phyloP scores from a whole-genome alignment of 371 early-diverging fungal genomes.

The Thermomucor indicae-seudaticae region DNA sequence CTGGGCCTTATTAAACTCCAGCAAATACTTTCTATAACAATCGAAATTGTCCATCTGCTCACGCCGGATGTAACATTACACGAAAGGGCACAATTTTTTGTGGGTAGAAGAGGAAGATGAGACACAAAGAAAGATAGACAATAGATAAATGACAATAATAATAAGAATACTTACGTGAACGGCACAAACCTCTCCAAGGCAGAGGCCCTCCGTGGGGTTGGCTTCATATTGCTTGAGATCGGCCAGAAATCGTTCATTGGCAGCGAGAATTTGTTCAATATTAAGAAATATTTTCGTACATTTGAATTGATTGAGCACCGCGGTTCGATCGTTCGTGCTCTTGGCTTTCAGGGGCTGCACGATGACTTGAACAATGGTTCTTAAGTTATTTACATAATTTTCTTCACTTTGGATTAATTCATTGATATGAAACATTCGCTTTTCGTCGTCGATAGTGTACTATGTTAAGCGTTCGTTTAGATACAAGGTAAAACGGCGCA shows the following conservation, averaged over 20 bases:
- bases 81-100: no score
- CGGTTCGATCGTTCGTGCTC: conserved; percentile 5
- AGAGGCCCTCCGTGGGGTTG: not conserved
- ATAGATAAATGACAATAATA: no score
- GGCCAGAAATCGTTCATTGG: conserved; percentile 24
- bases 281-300: conserved; percentile 42
- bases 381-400: conserved; percentile 35
- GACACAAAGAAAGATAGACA: conserved; percentile 6
- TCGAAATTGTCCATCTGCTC: conserved; percentile 35
- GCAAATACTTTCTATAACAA: conserved; percentile 41
- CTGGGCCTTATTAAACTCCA: conserved; percentile 33
- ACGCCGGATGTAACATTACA: no score
- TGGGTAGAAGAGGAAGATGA: not conserved
- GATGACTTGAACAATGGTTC: conserved; percentile 24
- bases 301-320: conserved; percentile 34
- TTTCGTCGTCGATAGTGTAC: conserved; percentile 21
- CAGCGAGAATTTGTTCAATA: conserved; percentile 29
- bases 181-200: conserved; percentile 38
- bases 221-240: conserved; percentile 17
- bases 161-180: conserved; percentile 46
- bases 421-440: conserved; percentile 24
- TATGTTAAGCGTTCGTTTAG: not conserved
- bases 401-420: conserved; percentile 41
- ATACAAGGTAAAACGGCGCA: not conserved
- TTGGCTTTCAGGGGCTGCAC: conserved; percentile 22